Evolutionary conservation across 1,284 basidiomycete genomes (phyloP).

Genomic region (Pyrrhoderma noxium): DNA sequence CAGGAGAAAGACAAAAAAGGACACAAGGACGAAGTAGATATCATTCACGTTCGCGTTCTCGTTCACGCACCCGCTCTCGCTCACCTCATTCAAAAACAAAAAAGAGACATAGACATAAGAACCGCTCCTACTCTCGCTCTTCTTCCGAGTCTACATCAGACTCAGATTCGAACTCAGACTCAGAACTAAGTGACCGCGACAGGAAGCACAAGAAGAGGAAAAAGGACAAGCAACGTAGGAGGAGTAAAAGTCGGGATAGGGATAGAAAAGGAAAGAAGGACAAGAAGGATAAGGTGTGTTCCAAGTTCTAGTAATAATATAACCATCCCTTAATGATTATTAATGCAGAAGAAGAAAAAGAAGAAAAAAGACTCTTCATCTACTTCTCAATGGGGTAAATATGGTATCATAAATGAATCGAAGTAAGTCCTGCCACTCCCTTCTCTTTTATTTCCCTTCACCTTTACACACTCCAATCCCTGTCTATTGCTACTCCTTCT

Average conservation of each 20-base stretch:
- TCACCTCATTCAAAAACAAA: slow-evolving; percentile 16
- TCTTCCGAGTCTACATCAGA: too few species aligned
- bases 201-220: slow-evolving; percentile 35
- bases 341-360: slow-evolving; percentile 54
- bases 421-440: slow-evolving; percentile 62
- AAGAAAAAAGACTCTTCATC: too few species aligned
- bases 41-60: slow-evolving; percentile 25
- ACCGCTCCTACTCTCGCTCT: slow-evolving; percentile 19
- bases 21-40: slow-evolving; percentile 6
- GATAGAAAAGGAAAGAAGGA: slow-evolving; percentile 50
- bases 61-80: slow-evolving; percentile 21
- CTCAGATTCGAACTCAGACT: slow-evolving; percentile 22
- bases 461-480: not conserved
- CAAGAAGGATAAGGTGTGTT: slow-evolving; percentile 64
- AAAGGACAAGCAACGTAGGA: slow-evolving; percentile 34
- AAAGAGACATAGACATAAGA: slow-evolving; percentile 16
- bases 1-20: too few species aligned
- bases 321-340: not conserved
- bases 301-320: slow-evolving; percentile 40
- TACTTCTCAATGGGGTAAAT: slow-evolving; percentile 77
- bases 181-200: slow-evolving; percentile 14
- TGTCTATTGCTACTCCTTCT: not conserved
- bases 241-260: slow-evolving; percentile 39
- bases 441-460: slow-evolving; percentile 5
- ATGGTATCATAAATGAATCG: slow-evolving; percentile 75